Percentiles rank a stretch among this genome's conserved stretches.
Evolutionary conservation across 2,329 filamentous ascomycete species (phyloP).

Genomic region (Monosporascus sp.): DNA sequence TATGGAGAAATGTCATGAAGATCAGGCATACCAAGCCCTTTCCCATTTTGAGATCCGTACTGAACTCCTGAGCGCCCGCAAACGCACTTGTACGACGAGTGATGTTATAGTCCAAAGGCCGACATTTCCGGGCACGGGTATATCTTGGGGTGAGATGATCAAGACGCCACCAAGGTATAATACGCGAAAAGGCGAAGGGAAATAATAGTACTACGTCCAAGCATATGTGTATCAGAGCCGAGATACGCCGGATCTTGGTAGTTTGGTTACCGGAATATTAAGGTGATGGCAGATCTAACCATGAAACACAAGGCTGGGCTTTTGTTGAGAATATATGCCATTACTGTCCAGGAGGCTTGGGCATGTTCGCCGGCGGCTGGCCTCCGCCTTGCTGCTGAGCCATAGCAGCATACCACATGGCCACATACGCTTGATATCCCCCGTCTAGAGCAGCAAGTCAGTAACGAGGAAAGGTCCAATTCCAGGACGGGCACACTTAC

Average conservation of each 20-base stretch:
- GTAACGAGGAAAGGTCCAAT: conserved; percentile 3
- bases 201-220: background rate
- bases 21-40: background rate
- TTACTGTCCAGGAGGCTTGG: conserved; percentile 34
- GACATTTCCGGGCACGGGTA: background rate
- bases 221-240: background rate
- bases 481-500: conserved; percentile 37
- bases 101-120: background rate
- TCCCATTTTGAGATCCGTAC: background rate
- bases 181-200: background rate
- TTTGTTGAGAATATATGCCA: conserved; percentile 3
- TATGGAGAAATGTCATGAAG: background rate
- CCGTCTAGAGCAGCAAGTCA: conserved; percentile 50
- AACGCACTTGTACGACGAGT: background rate
- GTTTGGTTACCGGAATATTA: background rate
- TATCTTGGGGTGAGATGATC: background rate
- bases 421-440: conserved; percentile 74
- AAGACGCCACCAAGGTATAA: background rate
- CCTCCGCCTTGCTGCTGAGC: conserved; percentile 41
- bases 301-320: background rate
- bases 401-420: conserved; percentile 73
- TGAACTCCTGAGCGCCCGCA: background rate
- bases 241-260: background rate
- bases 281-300: background rate
- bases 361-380: conserved; percentile 27